These are phyloP conservation scores for Cucurbita argyrosperma DNA, from an alignment of 306 rosid genomes.

Conservation along the genomic window DNA sequence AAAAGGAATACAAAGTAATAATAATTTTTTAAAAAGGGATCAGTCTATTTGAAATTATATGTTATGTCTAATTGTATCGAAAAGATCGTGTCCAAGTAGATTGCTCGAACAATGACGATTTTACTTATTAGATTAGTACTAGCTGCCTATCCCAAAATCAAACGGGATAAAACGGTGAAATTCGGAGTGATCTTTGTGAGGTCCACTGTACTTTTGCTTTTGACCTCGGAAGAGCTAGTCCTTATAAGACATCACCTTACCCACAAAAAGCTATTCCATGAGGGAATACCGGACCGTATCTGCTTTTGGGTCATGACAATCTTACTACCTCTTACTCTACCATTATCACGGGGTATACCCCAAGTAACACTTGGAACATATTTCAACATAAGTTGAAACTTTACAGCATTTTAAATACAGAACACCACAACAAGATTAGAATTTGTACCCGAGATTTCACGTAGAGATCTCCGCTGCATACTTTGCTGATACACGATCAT, in stretches of 20 bases:
- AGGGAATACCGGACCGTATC: too few relatives aligned
- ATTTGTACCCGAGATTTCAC: neutral
- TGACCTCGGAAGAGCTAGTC: too few relatives aligned
- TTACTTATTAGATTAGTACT: neutral
- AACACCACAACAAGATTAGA: neutral
- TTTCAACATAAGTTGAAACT: slow-evolving; percentile 3
- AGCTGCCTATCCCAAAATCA: neutral
- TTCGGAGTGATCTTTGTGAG: too few relatives aligned
- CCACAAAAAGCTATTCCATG: too few relatives aligned
- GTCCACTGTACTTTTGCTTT: too few relatives aligned
- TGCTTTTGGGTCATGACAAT: too few relatives aligned
- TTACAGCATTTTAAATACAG: neutral
- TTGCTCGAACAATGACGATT: neutral
- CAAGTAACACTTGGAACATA: neutral
- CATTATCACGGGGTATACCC: neutral
- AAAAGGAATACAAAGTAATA: neutral
- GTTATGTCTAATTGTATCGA: too few relatives aligned
- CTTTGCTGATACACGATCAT: neutral
- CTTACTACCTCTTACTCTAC: too few relatives aligned
- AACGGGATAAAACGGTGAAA: too few relatives aligned
- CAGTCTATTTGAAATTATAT: too few relatives aligned
- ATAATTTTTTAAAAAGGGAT: neutral
- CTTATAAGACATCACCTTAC: too few relatives aligned
- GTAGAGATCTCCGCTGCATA: neutral
- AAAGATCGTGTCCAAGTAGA: neutral